A percentile compares a stretch with the other conserved stretches of the same genome.
Conservation (phyloP, 2,329 filamentous ascomycete genomes). For the Cladosporium sp. region DNA sequence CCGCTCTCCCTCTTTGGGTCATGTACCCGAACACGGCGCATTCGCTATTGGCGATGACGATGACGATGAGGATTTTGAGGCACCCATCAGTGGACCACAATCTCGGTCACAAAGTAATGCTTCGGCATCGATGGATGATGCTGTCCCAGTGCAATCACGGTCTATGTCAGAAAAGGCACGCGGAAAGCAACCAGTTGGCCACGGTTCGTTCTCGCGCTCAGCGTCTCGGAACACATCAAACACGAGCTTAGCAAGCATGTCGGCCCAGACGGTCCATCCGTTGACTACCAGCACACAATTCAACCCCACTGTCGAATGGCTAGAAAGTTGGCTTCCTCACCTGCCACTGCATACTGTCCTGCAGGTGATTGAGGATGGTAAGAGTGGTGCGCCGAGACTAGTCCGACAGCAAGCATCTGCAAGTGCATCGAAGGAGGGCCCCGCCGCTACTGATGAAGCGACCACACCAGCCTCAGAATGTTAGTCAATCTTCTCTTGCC, state of each 20-base stretch:
- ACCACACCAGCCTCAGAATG: conserved; percentile 2
- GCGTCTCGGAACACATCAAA: conserved; percentile 67
- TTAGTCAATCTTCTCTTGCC: conserved; percentile 24
- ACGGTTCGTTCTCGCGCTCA: conserved; percentile 69
- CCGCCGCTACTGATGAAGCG: neutral
- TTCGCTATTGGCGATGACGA: conserved; percentile 85
- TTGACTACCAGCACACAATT: conserved; percentile 57
- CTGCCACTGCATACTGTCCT: conserved; percentile 83
- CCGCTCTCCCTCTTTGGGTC: conserved; percentile 54
- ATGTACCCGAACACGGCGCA: conserved; percentile 74
- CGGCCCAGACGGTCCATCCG: conserved; percentile 44
- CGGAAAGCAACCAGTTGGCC: conserved; percentile 86
- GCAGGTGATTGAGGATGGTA: conserved; percentile 57
- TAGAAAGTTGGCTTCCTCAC: conserved; percentile 90
- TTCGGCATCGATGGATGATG: conserved; percentile 60
- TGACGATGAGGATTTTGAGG: conserved; percentile 57
- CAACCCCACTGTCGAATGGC: conserved; percentile 74
- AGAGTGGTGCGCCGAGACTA: conserved; percentile 26
- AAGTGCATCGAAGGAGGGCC: conserved; percentile 3
- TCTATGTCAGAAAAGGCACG: conserved; percentile 97
- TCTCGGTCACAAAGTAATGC: conserved; percentile 34
- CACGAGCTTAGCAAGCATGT: conserved; percentile 70
- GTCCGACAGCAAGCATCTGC: conserved; percentile 2
- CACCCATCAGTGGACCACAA: conserved; percentile 8
- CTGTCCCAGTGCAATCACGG: conserved; percentile 73